Percentiles rank a stretch among this genome's conserved stretches.
Conservation (phyloP, 208 protist species). For the Crithidia brevicula region DNA sequence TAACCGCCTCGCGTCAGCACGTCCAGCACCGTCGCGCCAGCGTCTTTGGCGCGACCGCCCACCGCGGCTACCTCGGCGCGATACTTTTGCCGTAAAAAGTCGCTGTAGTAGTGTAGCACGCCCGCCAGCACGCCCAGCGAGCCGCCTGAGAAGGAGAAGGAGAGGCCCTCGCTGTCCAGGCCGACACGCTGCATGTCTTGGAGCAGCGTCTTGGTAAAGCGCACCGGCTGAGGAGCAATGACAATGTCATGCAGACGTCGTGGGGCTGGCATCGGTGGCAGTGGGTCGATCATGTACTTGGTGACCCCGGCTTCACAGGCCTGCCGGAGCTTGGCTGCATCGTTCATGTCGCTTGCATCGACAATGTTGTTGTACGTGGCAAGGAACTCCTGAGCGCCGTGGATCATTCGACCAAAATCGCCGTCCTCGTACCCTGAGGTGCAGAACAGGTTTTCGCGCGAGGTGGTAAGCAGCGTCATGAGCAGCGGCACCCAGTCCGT, state of each 20-base stretch:
- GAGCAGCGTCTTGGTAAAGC: conserved; percentile 22
- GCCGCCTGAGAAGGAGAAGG: conserved; percentile 60
- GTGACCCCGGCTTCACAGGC: conserved; percentile 16
- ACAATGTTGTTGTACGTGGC: conserved; percentile 30
- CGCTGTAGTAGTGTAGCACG: conserved; percentile 48
- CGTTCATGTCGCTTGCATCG: conserved; percentile 28
- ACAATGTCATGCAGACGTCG: conserved; percentile 41
- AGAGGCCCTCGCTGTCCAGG: conserved; percentile 35
- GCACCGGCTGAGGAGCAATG: conserved; percentile 45
- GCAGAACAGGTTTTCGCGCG: conserved; percentile 44
- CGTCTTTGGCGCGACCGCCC: conserved; percentile 19
- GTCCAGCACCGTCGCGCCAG: conserved; percentile 32
- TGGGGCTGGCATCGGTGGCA: conserved; percentile 33
- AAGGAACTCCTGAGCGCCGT: conserved; percentile 4
- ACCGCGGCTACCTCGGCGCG: conserved; percentile 23
- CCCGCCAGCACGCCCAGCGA: conserved; percentile 65
- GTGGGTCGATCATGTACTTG: conserved; percentile 43
- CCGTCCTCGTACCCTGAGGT: conserved; percentile 11
- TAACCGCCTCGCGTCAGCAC: conserved; percentile 31
- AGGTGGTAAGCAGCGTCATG: conserved; percentile 47
- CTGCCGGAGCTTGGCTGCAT: conserved; percentile 36
- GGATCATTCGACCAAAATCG: neutral
- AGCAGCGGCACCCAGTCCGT: conserved; percentile 63
- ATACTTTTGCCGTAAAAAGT: conserved; percentile 40
- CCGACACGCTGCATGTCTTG: conserved; percentile 27